Conservation (phyloP, 169 alveolate species). For the Fabrea salina region DNA sequence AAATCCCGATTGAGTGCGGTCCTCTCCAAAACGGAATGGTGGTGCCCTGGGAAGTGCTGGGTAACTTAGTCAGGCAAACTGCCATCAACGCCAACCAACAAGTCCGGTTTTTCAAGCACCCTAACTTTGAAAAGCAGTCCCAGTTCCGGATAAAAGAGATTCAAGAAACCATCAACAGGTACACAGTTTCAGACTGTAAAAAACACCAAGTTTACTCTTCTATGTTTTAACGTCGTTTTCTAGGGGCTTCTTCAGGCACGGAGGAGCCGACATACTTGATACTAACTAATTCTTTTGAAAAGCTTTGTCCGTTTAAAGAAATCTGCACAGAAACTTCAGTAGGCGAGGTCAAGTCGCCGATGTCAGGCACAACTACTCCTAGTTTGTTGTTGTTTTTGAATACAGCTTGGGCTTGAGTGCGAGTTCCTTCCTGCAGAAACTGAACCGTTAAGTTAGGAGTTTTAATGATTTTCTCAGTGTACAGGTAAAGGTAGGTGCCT, state of each 20-base stretch:
- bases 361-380: constrained; percentile 63
- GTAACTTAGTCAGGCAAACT: constrained; percentile 17
- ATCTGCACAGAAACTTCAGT: constrained; percentile 57
- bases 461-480: constrained; percentile 55
- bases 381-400: constrained; percentile 54
- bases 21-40: constrained; percentile 42
- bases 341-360: constrained; percentile 57
- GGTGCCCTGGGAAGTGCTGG: background rate
- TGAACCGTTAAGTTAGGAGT: constrained; percentile 37
- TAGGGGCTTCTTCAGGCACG: constrained; percentile 13
- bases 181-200: background rate
- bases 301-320: constrained; percentile 63
- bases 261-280: constrained; percentile 1
- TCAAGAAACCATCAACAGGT: constrained; percentile 1
- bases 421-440: constrained; percentile 40
- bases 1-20: background rate
- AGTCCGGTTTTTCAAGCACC: background rate
- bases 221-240: constrained; percentile 16
- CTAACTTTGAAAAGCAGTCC: constrained; percentile 15
- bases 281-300: background rate
- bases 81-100: constrained; percentile 31
- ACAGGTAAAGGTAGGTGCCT: constrained; percentile 50
- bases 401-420: constrained; percentile 40
- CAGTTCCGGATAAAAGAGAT: constrained; percentile 8
- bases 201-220: background rate